Evolutionary conservation across 1,139 yeast genomes (phyloP).

Genomic region (Hansenula sp.): DNA sequence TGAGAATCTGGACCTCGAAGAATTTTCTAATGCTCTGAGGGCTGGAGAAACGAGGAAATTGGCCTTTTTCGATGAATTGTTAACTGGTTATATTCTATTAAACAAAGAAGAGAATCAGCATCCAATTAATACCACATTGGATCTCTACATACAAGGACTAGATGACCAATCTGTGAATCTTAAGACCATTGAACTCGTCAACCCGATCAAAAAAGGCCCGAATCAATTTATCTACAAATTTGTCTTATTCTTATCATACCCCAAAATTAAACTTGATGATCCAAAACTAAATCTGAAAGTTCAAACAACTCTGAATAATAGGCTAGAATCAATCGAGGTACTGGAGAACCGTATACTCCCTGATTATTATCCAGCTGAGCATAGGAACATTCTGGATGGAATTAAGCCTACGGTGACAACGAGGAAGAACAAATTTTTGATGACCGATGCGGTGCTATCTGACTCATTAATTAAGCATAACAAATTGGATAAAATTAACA

Average conservation of each 20-base stretch:
- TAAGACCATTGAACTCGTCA: background rate
- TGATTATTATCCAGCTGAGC: constrained; percentile 15
- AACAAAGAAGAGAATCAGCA: constrained; percentile 12
- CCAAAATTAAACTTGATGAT: constrained; percentile 17
- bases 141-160: constrained; percentile 3
- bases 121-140: constrained; percentile 2
- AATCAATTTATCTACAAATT: constrained; percentile 9
- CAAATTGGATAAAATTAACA: constrained; percentile 11
- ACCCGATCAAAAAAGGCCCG: background rate
- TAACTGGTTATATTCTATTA: constrained; percentile 33
- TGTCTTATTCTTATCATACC: constrained; percentile 13
- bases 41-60: constrained; percentile 10
- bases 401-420: constrained; percentile 12
- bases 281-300: constrained; percentile 13
- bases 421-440: constrained; percentile 9
- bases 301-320: constrained; percentile 2
- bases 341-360: background rate
- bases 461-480: constrained; percentile 20
- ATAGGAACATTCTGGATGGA: constrained; percentile 20
- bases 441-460: constrained; percentile 10
- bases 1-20: background rate
- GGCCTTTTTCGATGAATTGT: constrained; percentile 36
- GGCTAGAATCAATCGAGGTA: background rate
- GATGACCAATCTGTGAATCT: background rate
- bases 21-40: background rate